Base-by-base conservation (phyloP, 306 rosid species). In the Medicago ruthenica region DNA sequence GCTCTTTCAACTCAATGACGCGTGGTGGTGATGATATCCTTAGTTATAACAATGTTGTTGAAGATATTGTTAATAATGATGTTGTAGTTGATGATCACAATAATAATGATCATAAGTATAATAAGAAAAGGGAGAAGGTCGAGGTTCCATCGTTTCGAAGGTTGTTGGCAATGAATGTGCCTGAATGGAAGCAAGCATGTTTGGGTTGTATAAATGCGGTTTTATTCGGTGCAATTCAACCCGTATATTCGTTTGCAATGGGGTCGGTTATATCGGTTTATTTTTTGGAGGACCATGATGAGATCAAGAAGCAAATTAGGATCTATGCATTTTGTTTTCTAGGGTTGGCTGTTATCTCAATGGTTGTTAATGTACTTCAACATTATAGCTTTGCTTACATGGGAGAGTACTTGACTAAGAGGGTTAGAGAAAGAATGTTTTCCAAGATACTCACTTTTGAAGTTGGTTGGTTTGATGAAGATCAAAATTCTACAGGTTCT, bases 391-490 rank as follows among this genome's bases (percentile, higher is more conserved):
- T 95, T 73, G 97, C 92, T 0, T 95, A 90, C 71, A 95, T 95
- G 97, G 97, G 98, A 24, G 97, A 95, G 76, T 80, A 79, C 80
- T 82, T 95, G 62, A 95, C 97, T 3, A 95, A 92, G 27, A 89
- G 97, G 81, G 60, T 92, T 0, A 87, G 97, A 50, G 98, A 92
- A 75, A 76, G 83, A 75, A 92, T 90, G 92, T 86, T 92, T 16
- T 89, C 92, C 0, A 92, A 92, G 83, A 88, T 95, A 6, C 93
- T 95, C 61, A 92, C 92, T 5, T 92, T 95, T 65, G 97, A 95
- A 73, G 86, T 95, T 73, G 96, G 98, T 0, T 95, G 98, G 98
- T 95, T 90, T 15, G 97, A 95, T 77, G 83, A 85, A n/a, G 92
- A 89, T 60, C 89, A 90, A 48, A 90, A 92, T 69, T 87, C 98